Evolutionary conservation across 169 alveolate species (phyloP), one percentile per base, ranked within the genome.

Genomic region (Amoebophrya sp.): DNA sequence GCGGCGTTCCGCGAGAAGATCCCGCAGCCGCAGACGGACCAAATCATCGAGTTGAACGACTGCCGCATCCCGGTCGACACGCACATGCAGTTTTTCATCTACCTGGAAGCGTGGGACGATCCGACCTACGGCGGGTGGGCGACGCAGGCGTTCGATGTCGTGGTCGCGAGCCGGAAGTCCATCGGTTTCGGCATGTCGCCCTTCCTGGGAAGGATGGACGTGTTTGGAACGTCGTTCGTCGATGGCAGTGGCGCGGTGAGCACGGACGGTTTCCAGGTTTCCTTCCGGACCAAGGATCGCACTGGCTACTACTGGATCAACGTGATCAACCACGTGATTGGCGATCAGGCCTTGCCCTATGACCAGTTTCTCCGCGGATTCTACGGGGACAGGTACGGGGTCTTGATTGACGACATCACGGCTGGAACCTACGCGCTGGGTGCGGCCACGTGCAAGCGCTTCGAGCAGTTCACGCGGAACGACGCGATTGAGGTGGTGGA

Each of bases 21-120:
- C 18, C 83, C 83, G 39, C 83, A 66, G 83, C 83, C 83, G 83
- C 83, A 66, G 32, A 66, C 83, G 35, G 83, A 66, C 35, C 35
- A 25, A 25, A 66, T 66, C 83, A 66, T 66, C 29, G 83, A 66
- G 83, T 25, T 66, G 83, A 66, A 66, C 32, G 35, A 66, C 18
- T 66, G 83, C 83, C 83, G 83, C 35, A 66, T 66, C 83, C 83
- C 83, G 29, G 83, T 66, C 32, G 83, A 66, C 35, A 66, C 83
- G 83, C 83, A 66, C 35, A n/a, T 66, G 83, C 83, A 66, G 35
- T 66, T 66, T 25, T 66, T 25, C 35, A 66, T 66, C 35, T 66
- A 66, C 83, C 1, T 66, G 32, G 83, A 66, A 25, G 83, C 32
- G 1, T 66, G 35, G 29, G 29, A 0, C 32, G 83, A 66, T 25